Evolutionary conservation across 257 asterid species (phyloP).

Genomic region (Solanum clarkiae): DNA sequence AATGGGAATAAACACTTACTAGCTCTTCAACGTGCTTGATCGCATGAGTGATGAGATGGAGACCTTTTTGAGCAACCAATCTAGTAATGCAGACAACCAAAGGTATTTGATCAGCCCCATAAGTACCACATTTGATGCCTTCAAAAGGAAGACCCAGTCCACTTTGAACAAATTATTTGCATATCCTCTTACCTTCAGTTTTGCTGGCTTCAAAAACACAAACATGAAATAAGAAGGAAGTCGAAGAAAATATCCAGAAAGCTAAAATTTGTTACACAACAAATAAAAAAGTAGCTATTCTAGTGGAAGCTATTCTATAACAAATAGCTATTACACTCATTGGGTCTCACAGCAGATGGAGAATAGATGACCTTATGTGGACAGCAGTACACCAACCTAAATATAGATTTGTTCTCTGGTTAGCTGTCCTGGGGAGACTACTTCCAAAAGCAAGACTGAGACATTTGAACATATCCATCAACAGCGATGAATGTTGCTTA

Average conservation of each 20-base stretch:
- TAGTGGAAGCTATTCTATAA: background rate
- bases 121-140: too few relatives aligned
- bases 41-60: too few relatives aligned
- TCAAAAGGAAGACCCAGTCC: too few relatives aligned
- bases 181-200: conserved; percentile 51
- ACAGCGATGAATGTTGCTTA: background rate
- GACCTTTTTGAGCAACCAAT: too few relatives aligned
- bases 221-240: background rate
- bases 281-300: background rate
- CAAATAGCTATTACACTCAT: background rate
- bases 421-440: background rate
- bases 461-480: background rate
- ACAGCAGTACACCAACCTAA: background rate
- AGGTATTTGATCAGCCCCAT: too few relatives aligned
- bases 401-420: background rate
- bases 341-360: background rate
- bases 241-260: background rate
- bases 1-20: conserved; percentile 15
- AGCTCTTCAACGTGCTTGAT: too few relatives aligned
- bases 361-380: background rate
- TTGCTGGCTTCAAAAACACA: conserved; percentile 30
- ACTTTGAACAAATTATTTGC: conserved; percentile 69
- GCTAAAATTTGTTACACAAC: background rate
- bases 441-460: too few relatives aligned
- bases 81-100: too few relatives aligned